Evolutionary conservation across 805 yeast species (phyloP).

Genomic region (Ogataea pilisensis): DNA sequence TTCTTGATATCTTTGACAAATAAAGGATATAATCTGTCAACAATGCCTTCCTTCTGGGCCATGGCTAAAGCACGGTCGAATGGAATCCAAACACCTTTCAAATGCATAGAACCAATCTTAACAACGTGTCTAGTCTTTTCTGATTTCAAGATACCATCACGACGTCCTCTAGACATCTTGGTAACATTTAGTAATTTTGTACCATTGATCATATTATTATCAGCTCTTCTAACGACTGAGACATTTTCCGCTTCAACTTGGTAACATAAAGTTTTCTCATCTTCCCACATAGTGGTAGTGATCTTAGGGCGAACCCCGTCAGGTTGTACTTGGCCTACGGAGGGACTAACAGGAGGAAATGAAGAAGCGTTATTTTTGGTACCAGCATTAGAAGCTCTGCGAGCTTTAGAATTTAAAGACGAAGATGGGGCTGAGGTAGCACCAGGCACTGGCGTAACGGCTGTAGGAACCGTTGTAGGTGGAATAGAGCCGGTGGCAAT

Average conservation of each 20-base stretch:
- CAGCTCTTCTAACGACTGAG: conserved; percentile 60
- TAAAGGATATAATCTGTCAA: conserved; percentile 49
- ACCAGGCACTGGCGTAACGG: background rate
- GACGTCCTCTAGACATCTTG: conserved; percentile 65
- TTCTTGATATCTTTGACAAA: conserved; percentile 59
- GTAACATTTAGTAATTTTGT: conserved; percentile 64
- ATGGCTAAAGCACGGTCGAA: conserved; percentile 62
- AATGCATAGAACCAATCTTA: conserved; percentile 67
- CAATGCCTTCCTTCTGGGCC: conserved; percentile 62
- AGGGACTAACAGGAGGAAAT: conserved; percentile 25
- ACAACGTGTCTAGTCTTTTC: conserved; percentile 64
- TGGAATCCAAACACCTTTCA: conserved; percentile 71
- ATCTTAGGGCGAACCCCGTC: conserved; percentile 51
- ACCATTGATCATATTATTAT: conserved; percentile 67
- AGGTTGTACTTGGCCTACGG: conserved; percentile 37
- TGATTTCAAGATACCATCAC: conserved; percentile 64
- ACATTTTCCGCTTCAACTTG: conserved; percentile 67
- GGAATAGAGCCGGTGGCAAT: conserved; percentile 9
- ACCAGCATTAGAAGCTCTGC: background rate
- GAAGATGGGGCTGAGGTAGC: background rate
- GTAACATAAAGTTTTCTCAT: conserved; percentile 62
- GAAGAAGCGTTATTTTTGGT: conserved; percentile 12
- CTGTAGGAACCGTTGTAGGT: conserved; percentile 3
- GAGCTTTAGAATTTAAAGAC: background rate
- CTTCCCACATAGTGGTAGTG: conserved; percentile 71